phyloP scores from a whole-genome alignment of 1,284 basidiomycete species.

The Apiotrichum montevideense region DNA sequence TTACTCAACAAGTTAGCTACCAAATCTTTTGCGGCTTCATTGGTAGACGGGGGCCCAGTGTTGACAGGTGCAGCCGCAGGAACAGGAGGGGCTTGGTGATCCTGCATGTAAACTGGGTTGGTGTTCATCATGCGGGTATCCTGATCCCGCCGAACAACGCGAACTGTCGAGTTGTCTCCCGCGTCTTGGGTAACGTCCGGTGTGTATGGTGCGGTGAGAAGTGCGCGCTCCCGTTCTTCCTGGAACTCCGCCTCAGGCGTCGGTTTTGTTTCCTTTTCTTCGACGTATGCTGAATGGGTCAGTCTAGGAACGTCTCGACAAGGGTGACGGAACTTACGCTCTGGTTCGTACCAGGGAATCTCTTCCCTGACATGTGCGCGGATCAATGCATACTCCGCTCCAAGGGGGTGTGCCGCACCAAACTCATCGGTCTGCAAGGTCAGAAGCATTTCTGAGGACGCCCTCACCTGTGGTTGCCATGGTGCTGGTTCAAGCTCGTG shows the following conservation, averaged over 20 bases:
- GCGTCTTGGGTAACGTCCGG: slow-evolving; percentile 12
- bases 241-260: slow-evolving; percentile 25
- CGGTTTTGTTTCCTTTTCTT: neutral
- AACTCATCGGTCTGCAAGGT: too few relatives aligned
- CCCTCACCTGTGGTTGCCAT: slow-evolving; percentile 15
- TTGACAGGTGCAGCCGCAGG: too few relatives aligned
- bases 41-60: too few relatives aligned
- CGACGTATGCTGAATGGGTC: slow-evolving; percentile 2
- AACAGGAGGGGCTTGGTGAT: too few relatives aligned
- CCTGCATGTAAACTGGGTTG: neutral
- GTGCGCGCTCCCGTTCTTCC: slow-evolving; percentile 28
- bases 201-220: slow-evolving; percentile 24
- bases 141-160: slow-evolving; percentile 15
- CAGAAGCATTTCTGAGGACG: too few relatives aligned
- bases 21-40: too few relatives aligned
- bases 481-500: slow-evolving; percentile 28
- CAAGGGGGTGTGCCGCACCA: too few relatives aligned
- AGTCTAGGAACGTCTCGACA: neutral
- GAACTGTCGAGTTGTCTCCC: slow-evolving; percentile 23
- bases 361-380: slow-evolving; percentile 10
- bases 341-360: slow-evolving; percentile 37
- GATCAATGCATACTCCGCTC: too few relatives aligned
- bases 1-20: neutral
- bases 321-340: neutral
- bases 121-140: slow-evolving; percentile 9